Evolutionary conservation across 1,284 basidiomycete species (phyloP), one percentile per base, ranked within the genome.

Genomic region (Ganoderma sinense): DNA sequence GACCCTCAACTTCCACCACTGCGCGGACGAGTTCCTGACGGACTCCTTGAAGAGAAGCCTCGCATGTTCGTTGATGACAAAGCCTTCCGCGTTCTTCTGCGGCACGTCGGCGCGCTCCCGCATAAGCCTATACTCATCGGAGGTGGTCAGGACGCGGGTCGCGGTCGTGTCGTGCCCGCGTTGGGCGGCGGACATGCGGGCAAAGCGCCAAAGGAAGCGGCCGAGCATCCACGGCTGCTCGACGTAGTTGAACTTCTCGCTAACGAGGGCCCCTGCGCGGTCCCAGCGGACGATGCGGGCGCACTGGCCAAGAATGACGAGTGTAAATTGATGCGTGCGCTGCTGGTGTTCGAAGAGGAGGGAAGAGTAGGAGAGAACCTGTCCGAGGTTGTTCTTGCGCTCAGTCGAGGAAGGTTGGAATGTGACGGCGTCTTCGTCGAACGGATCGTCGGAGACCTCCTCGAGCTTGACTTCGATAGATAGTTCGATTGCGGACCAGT

Each of bases 161-260:
- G 68, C 73, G 1, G 73, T 66, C 0, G 68, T 16, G 43, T 74
- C 73, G 45, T 69, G 53, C 4, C 73, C 73, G 11, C 68, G 69
- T 0, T 62, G 18, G 6, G 16, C 64, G 0, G 43, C 8, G 7
- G 65, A 39, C 13, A 68, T 31, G 3, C 56, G 67, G 2, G 62
- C 20, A 36, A 56, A 66, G 13, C 69, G 70, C 64, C 62, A 70
- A 43, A 75, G 33, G 68, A 76, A 74, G 5, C 68, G 43, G 20
- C 14, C 48, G 5, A 75, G 63, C 33, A 43, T 20, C 26, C 16
- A 40, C 13, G 40, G 51, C 2, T 73, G 41, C n/a, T 61, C 2
- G 13, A 43, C 48, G 60, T 74, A 74, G 63, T 68, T 39, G 68
- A 74, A 67, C 60, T 69, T 65, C 61, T 67, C 33, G 2, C 64